Conservation (phyloP, 2,329 filamentous ascomycete genomes). For the Botrytis hyacinthi region DNA sequence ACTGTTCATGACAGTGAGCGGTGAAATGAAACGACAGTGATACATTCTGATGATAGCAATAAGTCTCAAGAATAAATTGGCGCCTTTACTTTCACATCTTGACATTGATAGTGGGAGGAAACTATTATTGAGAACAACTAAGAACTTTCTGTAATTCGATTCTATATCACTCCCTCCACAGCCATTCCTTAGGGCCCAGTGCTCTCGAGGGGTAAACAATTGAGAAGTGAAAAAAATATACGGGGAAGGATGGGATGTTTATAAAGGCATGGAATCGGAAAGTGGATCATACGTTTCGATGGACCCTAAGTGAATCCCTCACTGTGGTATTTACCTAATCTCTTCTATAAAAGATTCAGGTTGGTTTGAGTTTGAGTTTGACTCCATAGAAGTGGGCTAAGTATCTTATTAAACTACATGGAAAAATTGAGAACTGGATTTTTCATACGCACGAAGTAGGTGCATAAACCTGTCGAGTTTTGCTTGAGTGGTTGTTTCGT, state of each 20-base stretch:
- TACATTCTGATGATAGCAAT: fast-evolving
- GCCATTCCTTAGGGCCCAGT: background rate
- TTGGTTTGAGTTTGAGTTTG: background rate
- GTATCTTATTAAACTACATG: fast-evolving
- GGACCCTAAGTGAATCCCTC: fast-evolving
- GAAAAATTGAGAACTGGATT: background rate
- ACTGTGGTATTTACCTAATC: background rate
- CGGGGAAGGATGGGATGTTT: background rate
- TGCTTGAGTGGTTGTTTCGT: background rate
- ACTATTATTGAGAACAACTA: fast-evolving
- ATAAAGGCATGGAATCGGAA: background rate
- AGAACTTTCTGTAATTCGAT: fast-evolving
- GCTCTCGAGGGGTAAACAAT: background rate
- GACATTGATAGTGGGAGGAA: too few relatives aligned
- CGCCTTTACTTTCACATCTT: too few relatives aligned
- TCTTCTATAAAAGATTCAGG: background rate
- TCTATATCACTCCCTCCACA: background rate
- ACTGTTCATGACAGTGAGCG: background rate
- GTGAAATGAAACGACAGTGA: background rate
- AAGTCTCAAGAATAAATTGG: background rate
- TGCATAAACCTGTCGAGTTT: too few relatives aligned
- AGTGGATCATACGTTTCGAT: background rate
- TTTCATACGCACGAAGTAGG: too few relatives aligned
- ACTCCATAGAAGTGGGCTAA: background rate
- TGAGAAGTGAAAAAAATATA: background rate